Percentiles rank a stretch among this genome's conserved stretches.
Evolutionary conservation across 2,329 filamentous ascomycete genomes (phyloP).

Genomic region (Periglandula ipomoeae): DNA sequence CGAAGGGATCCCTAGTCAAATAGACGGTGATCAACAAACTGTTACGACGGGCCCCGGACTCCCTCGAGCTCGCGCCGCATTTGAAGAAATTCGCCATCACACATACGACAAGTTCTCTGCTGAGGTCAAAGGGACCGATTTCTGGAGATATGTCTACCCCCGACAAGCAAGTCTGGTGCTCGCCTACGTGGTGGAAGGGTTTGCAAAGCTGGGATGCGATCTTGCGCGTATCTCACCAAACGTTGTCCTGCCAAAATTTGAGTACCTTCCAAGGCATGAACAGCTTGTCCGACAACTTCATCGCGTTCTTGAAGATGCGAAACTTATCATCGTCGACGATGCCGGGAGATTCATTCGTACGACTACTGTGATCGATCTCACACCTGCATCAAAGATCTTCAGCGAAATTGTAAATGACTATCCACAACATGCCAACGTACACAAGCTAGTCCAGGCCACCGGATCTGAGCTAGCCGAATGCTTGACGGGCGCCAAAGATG

Average conservation of each 20-base stretch:
- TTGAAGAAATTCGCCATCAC: not conserved
- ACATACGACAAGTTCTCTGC: not conserved
- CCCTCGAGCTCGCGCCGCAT: not conserved
- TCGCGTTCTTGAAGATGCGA: not conserved
- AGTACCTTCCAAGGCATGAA: not conserved
- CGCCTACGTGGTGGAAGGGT: not conserved
- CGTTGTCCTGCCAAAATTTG: not conserved
- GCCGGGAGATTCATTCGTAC: not conserved
- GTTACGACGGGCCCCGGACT: not conserved
- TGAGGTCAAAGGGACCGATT: not conserved
- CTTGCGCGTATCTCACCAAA: not conserved
- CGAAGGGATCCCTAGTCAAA: not conserved
- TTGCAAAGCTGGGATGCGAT: conserved; percentile 1
- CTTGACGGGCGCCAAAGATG: not conserved
- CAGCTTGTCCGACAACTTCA: not conserved
- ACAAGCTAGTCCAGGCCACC: not conserved
- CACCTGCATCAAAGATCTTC: not conserved
- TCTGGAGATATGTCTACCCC: not conserved
- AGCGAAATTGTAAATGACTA: not conserved
- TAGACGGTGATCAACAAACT: too few relatives aligned
- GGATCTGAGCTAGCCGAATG: conserved; percentile 1
- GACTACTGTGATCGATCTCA: not conserved
- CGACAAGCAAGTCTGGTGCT: not conserved
- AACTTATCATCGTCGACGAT: not conserved
- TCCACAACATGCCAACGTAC: not conserved